Percentiles rank a stretch among this genome's conserved stretches.
phyloP scores from a whole-genome alignment of 2,329 filamentous ascomycete genomes.

The Pseudogymnoascus sp. region DNA sequence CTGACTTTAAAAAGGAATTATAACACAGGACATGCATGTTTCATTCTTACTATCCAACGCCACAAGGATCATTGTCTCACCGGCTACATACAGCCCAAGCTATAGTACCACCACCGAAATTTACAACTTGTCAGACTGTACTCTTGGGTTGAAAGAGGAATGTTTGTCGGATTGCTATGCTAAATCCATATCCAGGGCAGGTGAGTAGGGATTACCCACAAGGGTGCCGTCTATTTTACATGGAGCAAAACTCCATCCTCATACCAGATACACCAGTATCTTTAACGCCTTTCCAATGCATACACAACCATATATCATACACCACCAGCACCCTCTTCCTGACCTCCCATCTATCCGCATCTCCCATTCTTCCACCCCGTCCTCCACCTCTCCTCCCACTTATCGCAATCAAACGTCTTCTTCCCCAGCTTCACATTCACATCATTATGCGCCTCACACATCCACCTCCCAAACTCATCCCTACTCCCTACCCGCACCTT shows the following conservation, averaged over 20 bases:
- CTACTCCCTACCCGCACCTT: slow-evolving; percentile 51
- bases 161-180: not conserved
- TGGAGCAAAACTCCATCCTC: not conserved
- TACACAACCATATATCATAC: not conserved
- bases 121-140: not conserved
- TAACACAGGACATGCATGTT: not conserved
- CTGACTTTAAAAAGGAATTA: not conserved
- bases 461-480: slow-evolving; percentile 70
- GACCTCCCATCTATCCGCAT: not conserved
- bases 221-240: not conserved
- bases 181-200: not conserved
- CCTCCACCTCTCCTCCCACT: slow-evolving; percentile 91
- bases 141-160: not conserved
- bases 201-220: not conserved
- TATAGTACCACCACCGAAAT: not conserved
- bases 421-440: slow-evolving; percentile 89
- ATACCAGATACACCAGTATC: not conserved
- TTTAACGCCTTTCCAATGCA: not conserved
- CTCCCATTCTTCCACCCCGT: slow-evolving; percentile 71
- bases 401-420: slow-evolving; percentile 76
- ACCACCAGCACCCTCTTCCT: not conserved
- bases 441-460: slow-evolving; percentile 80
- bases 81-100: not conserved
- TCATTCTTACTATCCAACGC: not conserved
- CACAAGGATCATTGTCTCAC: not conserved